Evolutionary conservation across 805 yeast species (phyloP), one percentile per base, ranked within the genome.

Genomic region (Hanseniaspora meyeri): DNA sequence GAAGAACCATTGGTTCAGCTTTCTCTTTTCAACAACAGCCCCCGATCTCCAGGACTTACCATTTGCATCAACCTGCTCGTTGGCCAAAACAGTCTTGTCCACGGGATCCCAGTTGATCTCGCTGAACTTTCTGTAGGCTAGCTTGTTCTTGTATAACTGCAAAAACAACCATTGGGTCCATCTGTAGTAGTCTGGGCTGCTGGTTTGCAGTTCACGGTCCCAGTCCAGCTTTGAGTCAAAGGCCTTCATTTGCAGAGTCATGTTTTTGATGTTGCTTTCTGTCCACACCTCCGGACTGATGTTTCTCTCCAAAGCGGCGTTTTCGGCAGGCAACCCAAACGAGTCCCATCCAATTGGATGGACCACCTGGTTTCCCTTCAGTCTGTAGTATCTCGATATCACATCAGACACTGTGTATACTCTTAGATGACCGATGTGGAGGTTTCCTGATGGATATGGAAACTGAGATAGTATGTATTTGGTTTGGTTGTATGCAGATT

Each of bases 291-390:
- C 78, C 0, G 98, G 97, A 60, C 80, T 80, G 12, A 87, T 75
- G 0, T 81, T 80, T 59, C 95, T 72, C 67, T 90, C 96, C 34
- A 88, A 82, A 0, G 98, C 98, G 0, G 98, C 98, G 68, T 93
- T 93, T 67, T 93, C 98, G 0, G 98, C 98, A 0, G 98, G 98
- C 31, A 93, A 73, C 0, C 98, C 98, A 74, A 93, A 93, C 0
- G 97, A 95, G 73, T 93, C 98, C 97, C 97, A 93, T 0, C 98
- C 98, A 95, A 93, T 90, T 0, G 97, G 97, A 66, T 93, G 96
- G 1, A 91, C 74, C 14, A 91, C 96, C 40, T 81, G 71, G 62
- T 75, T 77, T 1, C 96, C 96, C 51, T 77, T 78, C 70, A 87
- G 76, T 60, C 93, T 74, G 61, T 87, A 78, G 67, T 78, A 91